phyloP scores from a whole-genome alignment of 805 yeast species.

The Monosporozyma aquatica region DNA sequence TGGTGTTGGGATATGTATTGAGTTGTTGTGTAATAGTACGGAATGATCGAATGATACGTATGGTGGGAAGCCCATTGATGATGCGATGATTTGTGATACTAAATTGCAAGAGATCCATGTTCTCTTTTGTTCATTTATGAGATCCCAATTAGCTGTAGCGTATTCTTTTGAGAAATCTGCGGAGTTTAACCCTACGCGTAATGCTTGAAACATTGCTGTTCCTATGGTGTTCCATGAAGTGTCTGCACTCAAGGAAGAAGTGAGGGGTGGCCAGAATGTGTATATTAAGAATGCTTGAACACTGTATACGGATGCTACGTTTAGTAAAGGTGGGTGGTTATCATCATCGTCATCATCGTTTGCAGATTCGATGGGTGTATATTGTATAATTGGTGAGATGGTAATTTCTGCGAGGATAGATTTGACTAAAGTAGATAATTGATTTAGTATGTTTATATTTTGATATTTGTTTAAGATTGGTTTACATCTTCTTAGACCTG shows the following conservation, averaged over 20 bases:
- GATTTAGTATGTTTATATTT: constrained; percentile 21
- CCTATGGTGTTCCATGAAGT: constrained; percentile 95
- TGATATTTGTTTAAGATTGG: not conserved
- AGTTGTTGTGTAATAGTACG: constrained; percentile 9
- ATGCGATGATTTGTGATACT: constrained; percentile 81
- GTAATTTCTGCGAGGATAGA: constrained; percentile 78
- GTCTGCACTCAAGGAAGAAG: constrained; percentile 90
- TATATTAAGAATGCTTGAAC: constrained; percentile 87
- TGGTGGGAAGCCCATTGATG: constrained; percentile 91
- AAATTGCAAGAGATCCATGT: constrained; percentile 94
- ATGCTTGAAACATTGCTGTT: constrained; percentile 85
- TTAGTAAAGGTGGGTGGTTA: constrained; percentile 72
- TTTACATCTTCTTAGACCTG: constrained; percentile 57
- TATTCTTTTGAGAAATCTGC: constrained; percentile 58
- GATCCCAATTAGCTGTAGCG: constrained; percentile 33
- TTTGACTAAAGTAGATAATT: constrained; percentile 61
- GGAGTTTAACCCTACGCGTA: constrained; percentile 81
- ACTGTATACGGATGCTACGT: constrained; percentile 84
- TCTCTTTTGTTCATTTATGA: constrained; percentile 65
- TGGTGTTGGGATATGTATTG: constrained; percentile 41
- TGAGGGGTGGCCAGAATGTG: constrained; percentile 93
- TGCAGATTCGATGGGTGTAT: constrained; percentile 65
- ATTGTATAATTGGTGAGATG: constrained; percentile 81
- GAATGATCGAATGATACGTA: constrained; percentile 78
- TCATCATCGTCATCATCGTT: constrained; percentile 75